Base-by-base conservation (phyloP, 2,329 filamentous ascomycete genomes). In the Emydomyces testavorans region DNA sequence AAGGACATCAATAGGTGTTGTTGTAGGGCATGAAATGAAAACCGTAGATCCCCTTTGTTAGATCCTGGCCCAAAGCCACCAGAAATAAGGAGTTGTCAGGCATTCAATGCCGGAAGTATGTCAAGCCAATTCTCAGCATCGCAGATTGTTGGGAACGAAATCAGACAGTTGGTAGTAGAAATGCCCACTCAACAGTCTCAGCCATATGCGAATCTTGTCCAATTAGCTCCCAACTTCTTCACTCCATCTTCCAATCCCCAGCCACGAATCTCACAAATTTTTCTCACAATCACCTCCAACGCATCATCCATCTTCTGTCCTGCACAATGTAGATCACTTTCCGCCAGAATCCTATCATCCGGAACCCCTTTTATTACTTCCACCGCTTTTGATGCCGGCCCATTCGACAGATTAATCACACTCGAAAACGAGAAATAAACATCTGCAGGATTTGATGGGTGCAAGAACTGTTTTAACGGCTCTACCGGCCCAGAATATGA, bases 341-440 rank as follows among this genome's bases (percentile, higher is more conserved):
- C 92, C 2, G 94, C 74, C 16, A 98, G 72, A 10, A 98, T 70
- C 46, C 80, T 75, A 56, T 90, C 77, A 54, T 87, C 83, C 0
- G 92, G 90, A 2, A 93, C 73, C 2, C 76, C 75, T 51, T 75
- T 77, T 40, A 96, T 74, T 16, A 82, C 76, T 16, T 88, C 79
- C 20, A 77, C 73, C 3, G 77, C 77, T 48, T 80, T 77, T 57
- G 70, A 71, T 37, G 71, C 60, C 58, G 71, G 56, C 56, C 62
- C 65, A 15, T 76, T 70, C 26, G 75, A 73, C 57, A 89, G 76
- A 60, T 96, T 98, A 57, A 98, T 83, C 4, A 79, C 80, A 0
- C 75, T 74, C 1, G 88, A 95, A 61, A 96, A 93, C 1, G 88
- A 94, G 57, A 94, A 89, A 65, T 81, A 98, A 16, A 96, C 74